Base-by-base conservation (phyloP, 176 grass and related monocot genomes). In the Rhipidocladum racemiflorum region DNA sequence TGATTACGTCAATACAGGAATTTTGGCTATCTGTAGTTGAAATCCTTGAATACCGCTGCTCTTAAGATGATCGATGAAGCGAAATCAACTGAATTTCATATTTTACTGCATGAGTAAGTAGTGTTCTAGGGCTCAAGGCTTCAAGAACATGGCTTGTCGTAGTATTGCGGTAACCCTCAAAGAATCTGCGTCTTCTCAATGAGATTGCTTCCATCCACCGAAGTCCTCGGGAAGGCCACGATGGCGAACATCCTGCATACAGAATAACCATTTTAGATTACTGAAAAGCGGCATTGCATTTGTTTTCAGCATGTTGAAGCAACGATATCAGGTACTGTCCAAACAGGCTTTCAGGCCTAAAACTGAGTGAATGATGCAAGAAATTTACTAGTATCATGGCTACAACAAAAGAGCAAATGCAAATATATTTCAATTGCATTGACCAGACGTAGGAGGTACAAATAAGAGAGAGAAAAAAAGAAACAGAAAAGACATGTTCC, bases 191-290 rank as follows among this genome's bases (percentile, higher is more conserved):
- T 61, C 34, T 76, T 68, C 21, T 85, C 60, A 92, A 70, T 25
- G 81, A 24, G 90, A 92, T 76, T 81, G 69, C 49, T 80, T 92
- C 90, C 92, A 89, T 85, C 92, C 92, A 72, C 92, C 89, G 0
- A 59, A 85, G 64, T 83, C 91, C 28, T 88, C 80, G 0, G 75
- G 72, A 27, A 92, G 88, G 54, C 70, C 88, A 24, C 86, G 60
- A 7, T 77, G 61, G 68, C 50, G 54, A 74, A 55, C 76, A 74
- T 83, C 85, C 90, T 98, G 80, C 72, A 84, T 45, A 86, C 39
- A 75, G 9, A 65, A 86, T 43, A 83, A 76, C 15, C 23, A 40
- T 61, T 23, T 59, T 67, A 70, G 16, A 38, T 53, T 24, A 34
- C 43, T 54, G 20, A 75, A 83, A 54, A 44, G 9, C 18, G 30